Conservation (phyloP, 2,329 filamentous ascomycete genomes). For the Xylariaceae sp. region DNA sequence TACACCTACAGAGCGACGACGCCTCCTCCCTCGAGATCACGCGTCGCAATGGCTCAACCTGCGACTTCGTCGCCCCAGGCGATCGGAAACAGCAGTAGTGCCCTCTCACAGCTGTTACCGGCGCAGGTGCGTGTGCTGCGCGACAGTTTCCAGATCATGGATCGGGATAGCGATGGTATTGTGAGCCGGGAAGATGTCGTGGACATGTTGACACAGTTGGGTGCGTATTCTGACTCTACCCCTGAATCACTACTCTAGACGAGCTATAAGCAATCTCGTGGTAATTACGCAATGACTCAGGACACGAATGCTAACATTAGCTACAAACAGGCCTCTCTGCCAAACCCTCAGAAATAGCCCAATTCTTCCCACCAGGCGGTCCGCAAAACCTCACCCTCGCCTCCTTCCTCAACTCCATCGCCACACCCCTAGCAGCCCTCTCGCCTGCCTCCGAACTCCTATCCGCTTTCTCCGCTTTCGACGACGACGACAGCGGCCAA, state of each 20-base stretch:
- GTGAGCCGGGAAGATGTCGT: slow-evolving; percentile 79
- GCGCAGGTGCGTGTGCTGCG: slow-evolving; percentile 81
- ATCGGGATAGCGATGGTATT: slow-evolving; percentile 78
- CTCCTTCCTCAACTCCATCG: slow-evolving; percentile 77
- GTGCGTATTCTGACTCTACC: slow-evolving; percentile 38
- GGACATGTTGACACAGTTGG: slow-evolving; percentile 82
- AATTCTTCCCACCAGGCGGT: slow-evolving; percentile 73
- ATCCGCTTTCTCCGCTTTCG: slow-evolving; percentile 90
- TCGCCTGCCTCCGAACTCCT: slow-evolving; percentile 75
- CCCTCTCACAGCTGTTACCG: slow-evolving; percentile 69
- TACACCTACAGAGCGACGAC: slow-evolving; percentile 27
- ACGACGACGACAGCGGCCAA: slow-evolving; percentile 91
- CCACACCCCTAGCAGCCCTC: slow-evolving; percentile 65
- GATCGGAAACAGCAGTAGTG: slow-evolving; percentile 46
- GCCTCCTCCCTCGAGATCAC: slow-evolving; percentile 32
- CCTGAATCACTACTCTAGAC: background rate
- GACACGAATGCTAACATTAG: background rate
- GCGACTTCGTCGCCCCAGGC: slow-evolving; percentile 30
- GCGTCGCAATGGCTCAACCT: slow-evolving; percentile 32
- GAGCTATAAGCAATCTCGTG: too few species aligned
- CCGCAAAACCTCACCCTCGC: slow-evolving; percentile 75
- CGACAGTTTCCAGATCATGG: slow-evolving; percentile 89
- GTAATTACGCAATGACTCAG: too few species aligned
- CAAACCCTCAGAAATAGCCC: slow-evolving; percentile 62
- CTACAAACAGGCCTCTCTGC: slow-evolving; percentile 61